These are phyloP conservation scores for Aspergillus ruber DNA, from an alignment of 2,329 filamentous ascomycete species.

Conservation along the genomic window DNA sequence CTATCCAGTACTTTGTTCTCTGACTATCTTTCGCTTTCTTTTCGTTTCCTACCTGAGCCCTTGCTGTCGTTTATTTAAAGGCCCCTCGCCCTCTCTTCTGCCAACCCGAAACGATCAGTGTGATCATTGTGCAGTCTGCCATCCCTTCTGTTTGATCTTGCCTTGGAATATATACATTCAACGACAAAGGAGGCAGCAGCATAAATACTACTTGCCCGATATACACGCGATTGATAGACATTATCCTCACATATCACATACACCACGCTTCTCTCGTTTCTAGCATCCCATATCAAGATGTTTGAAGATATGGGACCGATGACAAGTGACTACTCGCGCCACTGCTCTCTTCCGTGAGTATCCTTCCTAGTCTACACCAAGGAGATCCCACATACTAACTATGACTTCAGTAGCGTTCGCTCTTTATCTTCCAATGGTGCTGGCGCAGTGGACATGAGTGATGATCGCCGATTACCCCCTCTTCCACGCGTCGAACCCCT, in stretches of 20 bases:
- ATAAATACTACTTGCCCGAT: slow-evolving; percentile 1
- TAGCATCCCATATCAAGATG: slow-evolving; percentile 13
- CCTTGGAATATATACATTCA: background rate
- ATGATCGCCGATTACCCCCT: slow-evolving; percentile 32
- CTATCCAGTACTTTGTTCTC: background rate
- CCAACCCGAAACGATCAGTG: no score
- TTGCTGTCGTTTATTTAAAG: no score
- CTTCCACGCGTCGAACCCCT: slow-evolving; percentile 31
- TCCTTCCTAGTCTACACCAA: background rate
- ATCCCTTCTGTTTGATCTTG: background rate
- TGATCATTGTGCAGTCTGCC: background rate
- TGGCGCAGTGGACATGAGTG: slow-evolving; percentile 21
- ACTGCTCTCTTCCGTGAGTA: slow-evolving; percentile 33
- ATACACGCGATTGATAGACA: background rate
- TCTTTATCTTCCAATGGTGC: slow-evolving; percentile 16
- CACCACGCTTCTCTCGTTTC: background rate
- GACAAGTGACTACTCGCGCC: slow-evolving; percentile 23
- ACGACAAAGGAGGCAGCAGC: background rate
- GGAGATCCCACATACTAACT: slow-evolving; percentile 4
- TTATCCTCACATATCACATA: background rate
- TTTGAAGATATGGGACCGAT: slow-evolving; percentile 26
- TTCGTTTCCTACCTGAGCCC: background rate
- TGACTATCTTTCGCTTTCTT: background rate
- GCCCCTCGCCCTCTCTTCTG: no score
- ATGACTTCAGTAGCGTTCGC: slow-evolving; percentile 14